Base-by-base conservation (phyloP, 1,284 basidiomycete genomes). In the Puccinia sorghi region DNA sequence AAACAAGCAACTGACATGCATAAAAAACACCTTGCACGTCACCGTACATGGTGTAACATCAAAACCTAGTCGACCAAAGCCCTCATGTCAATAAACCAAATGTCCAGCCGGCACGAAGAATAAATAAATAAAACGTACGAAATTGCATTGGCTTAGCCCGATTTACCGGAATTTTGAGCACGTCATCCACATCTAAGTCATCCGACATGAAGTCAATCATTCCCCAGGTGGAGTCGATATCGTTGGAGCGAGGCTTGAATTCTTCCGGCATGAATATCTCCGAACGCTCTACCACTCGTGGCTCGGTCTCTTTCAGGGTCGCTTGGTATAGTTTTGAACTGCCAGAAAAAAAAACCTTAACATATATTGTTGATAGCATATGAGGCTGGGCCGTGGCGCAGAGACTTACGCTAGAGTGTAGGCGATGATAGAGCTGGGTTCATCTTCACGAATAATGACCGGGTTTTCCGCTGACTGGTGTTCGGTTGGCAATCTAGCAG, bases 341-440 rank as follows among this genome's bases (percentile, higher is more conserved):
- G 90, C 90, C 6, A 89, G 39, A 2, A 43, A 67, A 76, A 75
- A 41, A 52, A 75, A 43, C 3, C 37, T 43, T 25, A 70, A 43
- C 66, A n/a, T 37, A 48, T n/a, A 25, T n/a, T 17, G 25, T 13
- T 37, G 8, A 25, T 52, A 50, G 22, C 7, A 37, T 12, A n/a
- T 61, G 12, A 57, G n/a, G 6, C 54, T 27, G 37, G 52, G 3
- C 52, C 48, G 48, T 17, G 15, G 22, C 32, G 32, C n/a, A 22
- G 39, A 72, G 50, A 72, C 77, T 52, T 63, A 79, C 77, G 48
- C 57, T 63, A 99, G 86, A 11, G 94, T 94, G 76, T 98, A 90
- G 3, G 97, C 96, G 81, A 99, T 96, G 82, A 99, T 97, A 11
- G 94, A 97, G 0, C 94, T 97, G 3, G 97, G 97, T 85, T 99